A percentile compares a stretch with the other conserved stretches of the same genome.
These are phyloP conservation scores for Carpinus viminea DNA, from an alignment of 306 rosid species.

Conservation along the genomic window DNA sequence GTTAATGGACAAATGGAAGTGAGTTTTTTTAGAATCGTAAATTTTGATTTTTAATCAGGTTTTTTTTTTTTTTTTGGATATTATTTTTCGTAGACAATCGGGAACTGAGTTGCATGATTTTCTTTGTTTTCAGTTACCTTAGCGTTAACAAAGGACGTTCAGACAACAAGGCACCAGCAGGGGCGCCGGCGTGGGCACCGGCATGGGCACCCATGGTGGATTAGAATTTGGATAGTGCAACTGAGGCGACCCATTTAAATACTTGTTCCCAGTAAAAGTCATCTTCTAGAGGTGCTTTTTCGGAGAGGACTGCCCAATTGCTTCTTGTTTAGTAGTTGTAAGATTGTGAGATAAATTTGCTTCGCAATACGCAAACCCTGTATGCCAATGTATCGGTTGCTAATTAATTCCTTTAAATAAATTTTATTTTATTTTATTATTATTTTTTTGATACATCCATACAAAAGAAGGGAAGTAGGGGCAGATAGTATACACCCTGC, in stretches of 20 bases:
- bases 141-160: not conserved
- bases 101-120: not conserved
- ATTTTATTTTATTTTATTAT: no score
- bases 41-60: no score
- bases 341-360: no score
- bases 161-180: not conserved
- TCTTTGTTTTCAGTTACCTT: not conserved
- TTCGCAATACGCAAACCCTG: not conserved
- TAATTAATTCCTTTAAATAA: not conserved
- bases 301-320: not conserved
- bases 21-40: not conserved
- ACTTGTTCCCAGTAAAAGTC: not conserved
- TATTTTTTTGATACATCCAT: no score
- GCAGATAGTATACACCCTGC: no score
- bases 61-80: no score
- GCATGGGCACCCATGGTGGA: not conserved
- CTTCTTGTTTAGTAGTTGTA: no score
- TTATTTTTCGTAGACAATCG: no score
- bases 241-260: not conserved
- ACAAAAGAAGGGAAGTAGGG: no score
- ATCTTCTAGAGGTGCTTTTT: not conserved
- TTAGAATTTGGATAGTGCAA: not conserved
- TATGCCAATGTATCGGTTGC: not conserved
- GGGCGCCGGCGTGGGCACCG: conserved; percentile 3
- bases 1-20: not conserved